Conservation (phyloP, 352 stramenopile species). For the Peronospora belbahrii region DNA sequence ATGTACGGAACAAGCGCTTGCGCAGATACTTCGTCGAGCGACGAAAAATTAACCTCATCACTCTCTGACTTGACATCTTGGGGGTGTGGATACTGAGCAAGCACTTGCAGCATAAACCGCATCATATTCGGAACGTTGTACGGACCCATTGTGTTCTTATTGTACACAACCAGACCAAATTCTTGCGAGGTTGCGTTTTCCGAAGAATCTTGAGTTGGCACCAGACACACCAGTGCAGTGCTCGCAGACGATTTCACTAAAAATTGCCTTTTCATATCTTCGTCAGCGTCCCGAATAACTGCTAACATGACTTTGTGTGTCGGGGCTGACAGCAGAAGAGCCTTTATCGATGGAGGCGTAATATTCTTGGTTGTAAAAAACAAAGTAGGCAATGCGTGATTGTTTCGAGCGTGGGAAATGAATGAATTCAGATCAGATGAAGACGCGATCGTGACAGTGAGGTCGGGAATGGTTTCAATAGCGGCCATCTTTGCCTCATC, state of each 20-base stretch:
- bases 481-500: constrained; percentile 39
- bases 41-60: constrained; percentile 21
- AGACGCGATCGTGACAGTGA: constrained; percentile 36
- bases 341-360: constrained; percentile 49
- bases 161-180: constrained; percentile 57
- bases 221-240: constrained; percentile 41
- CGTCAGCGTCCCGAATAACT: constrained; percentile 44
- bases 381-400: constrained; percentile 44
- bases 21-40: constrained; percentile 18
- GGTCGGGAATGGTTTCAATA: constrained; percentile 43
- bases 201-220: constrained; percentile 27
- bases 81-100: constrained; percentile 59
- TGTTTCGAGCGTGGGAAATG: constrained; percentile 28
- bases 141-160: constrained; percentile 59
- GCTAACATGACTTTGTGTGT: constrained; percentile 44
- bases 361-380: constrained; percentile 51
- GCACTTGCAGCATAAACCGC: constrained; percentile 55
- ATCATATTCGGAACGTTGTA: constrained; percentile 63
- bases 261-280: constrained; percentile 61
- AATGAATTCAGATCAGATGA: constrained; percentile 52
- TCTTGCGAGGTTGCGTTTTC: constrained; percentile 24
- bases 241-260: constrained; percentile 26
- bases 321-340: constrained; percentile 51
- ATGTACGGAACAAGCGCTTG: constrained; percentile 41
- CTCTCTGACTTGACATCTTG: constrained; percentile 17